A percentile compares a stretch with the other conserved stretches of the same genome.
phyloP scores from a whole-genome alignment of 352 stramenopile genomes.

The Phytophthora ramorum region DNA sequence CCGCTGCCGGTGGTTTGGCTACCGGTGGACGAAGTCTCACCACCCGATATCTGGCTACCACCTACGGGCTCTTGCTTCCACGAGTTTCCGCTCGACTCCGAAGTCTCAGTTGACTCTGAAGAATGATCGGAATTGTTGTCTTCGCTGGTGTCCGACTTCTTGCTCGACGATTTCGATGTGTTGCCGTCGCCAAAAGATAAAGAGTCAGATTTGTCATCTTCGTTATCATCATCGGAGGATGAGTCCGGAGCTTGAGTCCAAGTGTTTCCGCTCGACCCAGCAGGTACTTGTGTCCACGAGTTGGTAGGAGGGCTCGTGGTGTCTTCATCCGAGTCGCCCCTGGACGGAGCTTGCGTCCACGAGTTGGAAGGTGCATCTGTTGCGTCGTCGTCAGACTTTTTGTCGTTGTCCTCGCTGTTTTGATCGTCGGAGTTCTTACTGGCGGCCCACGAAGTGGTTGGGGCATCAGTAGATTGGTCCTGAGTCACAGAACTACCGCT shows the following conservation, averaged over 20 bases:
- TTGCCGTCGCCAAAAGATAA: constrained; percentile 8
- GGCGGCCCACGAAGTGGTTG: constrained; percentile 8
- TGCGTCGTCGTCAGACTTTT: constrained; percentile 4
- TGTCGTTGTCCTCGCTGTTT: constrained; percentile 2
- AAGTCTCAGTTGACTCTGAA: constrained; percentile 4
- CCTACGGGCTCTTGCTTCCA: background rate
- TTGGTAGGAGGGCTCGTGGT: background rate
- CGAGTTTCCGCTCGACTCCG: too few relatives aligned
- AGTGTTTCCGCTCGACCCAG: constrained; percentile 1
- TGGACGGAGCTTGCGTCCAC: constrained; percentile 2
- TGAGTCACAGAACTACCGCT: constrained; percentile 13
- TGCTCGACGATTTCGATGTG: background rate
- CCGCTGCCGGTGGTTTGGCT: too few relatives aligned
- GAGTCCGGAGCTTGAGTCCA: constrained; percentile 8
- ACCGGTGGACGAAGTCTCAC: too few relatives aligned
- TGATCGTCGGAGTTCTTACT: constrained; percentile 20
- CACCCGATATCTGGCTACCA: too few relatives aligned
- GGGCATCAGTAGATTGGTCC: constrained; percentile 16
- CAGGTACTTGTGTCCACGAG: constrained; percentile 2
- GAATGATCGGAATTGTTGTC: constrained; percentile 2
- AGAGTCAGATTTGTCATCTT: constrained; percentile 16
- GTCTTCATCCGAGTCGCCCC: constrained; percentile 1
- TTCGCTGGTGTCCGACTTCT: too few relatives aligned
- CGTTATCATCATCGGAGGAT: constrained; percentile 8
- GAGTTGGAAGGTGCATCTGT: background rate